Evolutionary conservation across 768 basidiomycete genomes (phyloP), one percentile per base, ranked within the genome.

Genomic region (Gloeopeniophorella convolvens): DNA sequence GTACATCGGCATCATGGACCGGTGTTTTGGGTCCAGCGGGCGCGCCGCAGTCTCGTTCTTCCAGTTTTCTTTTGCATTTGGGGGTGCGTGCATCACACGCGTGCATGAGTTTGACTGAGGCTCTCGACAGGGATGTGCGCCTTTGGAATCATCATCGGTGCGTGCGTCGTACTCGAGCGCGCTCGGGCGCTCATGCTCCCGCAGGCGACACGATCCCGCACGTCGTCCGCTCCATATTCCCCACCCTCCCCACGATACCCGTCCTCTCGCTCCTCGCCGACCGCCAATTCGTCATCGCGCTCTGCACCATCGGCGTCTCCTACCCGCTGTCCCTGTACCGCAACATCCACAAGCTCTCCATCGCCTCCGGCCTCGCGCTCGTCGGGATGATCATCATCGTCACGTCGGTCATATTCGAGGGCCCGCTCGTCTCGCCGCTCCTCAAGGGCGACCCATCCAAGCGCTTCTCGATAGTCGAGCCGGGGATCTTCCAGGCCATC

Each of bases 31-130:
- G 6, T 66, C 79, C 11, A 84, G 82, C 45, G 96, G 96, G n/a
- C 80, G 91, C 44, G 89, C 90, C 2, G 89, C 90, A 0, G 90
- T 96, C 15, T 95, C 94, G 0, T 85, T 97, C 65, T 98, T 99
- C 64, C 96, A 98, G 64, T 98, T 99, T 63, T 74, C 92, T 3
- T 98, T 99, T 63, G 96, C 96, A 7, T 96, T 96, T 57, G 96
- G 96, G 60, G 94, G 92, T 84, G 61, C 45, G 79, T 55, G 45
- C 65, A 24, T 26, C 18, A 28, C 20, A 35, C 5, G 16, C 18
- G 39, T 50, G 13, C 16, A 16, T 16, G 8, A 33, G 39, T 3
- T 6, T 42, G 16, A 20, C 30, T 27, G 21, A 42, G 32, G 37
- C 26, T 20, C 33, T 12, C 12, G 27, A 13, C 52, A 89, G 89